A percentile compares a stretch with the other conserved stretches of the same genome.
These are phyloP conservation scores for Daedaleopsis nitida DNA, from an alignment of 768 basidiomycete genomes.

Conservation along the genomic window DNA sequence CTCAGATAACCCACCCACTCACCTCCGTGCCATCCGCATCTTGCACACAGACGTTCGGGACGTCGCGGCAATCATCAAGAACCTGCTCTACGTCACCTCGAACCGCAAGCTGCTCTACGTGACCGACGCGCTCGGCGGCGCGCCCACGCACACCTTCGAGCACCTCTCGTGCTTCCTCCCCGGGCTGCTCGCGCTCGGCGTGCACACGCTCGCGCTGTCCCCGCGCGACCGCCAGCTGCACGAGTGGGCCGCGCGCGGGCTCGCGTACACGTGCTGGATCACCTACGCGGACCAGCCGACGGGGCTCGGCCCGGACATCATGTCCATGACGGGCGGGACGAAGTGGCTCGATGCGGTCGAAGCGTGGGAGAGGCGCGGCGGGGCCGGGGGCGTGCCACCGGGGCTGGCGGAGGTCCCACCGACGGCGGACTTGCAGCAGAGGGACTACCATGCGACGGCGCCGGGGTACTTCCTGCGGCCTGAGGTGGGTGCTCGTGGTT, in stretches of 20 bases:
- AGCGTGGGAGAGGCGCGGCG: constrained; percentile 38
- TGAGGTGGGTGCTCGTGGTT: constrained; percentile 48
- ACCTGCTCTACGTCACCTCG: constrained; percentile 68
- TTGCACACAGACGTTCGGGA: constrained; percentile 53
- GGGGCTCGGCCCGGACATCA: constrained; percentile 72
- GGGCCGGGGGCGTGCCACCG: constrained; percentile 45
- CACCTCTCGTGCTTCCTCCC: constrained; percentile 84
- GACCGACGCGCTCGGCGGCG: constrained; percentile 48
- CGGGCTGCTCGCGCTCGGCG: constrained; percentile 74
- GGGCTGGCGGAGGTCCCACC: constrained; percentile 49
- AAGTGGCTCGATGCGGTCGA: constrained; percentile 46
- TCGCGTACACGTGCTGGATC: constrained; percentile 73
- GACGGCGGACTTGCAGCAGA: constrained; percentile 18
- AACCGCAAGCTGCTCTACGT: constrained; percentile 71
- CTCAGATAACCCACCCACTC: neutral
- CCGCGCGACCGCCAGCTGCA: constrained; percentile 55
- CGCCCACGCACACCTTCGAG: constrained; percentile 58
- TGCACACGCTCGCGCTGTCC: constrained; percentile 59
- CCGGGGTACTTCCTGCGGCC: constrained; percentile 62
- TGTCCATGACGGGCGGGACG: constrained; percentile 26
- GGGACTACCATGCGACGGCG: constrained; percentile 57
- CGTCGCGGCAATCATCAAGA: constrained; percentile 59
- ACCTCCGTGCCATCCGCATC: neutral
- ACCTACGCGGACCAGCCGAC: constrained; percentile 72
- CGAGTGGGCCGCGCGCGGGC: constrained; percentile 74